phyloP scores from a whole-genome alignment of 306 rosid species.

The Fragaria iinumae region DNA sequence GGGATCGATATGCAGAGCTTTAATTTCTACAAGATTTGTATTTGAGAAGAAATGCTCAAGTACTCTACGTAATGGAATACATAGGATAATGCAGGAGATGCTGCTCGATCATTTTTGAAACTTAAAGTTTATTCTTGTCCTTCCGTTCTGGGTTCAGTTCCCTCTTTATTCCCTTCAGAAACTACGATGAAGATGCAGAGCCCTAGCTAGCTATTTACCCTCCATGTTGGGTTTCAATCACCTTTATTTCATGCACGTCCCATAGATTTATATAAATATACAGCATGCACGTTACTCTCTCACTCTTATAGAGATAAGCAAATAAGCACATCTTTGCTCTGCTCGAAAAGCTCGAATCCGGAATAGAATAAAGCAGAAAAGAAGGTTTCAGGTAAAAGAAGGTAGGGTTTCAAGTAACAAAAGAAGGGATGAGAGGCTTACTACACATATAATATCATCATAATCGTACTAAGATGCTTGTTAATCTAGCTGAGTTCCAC shows the following conservation, averaged over 20 bases:
- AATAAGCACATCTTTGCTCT: conserved; percentile 20
- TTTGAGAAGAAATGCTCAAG: not conserved
- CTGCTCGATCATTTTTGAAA: not conserved
- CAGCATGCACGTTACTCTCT: conserved; percentile 67
- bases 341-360: conserved; percentile 58
- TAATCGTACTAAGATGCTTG: conserved; percentile 20
- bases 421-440: conserved; percentile 17
- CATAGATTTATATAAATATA: conserved; percentile 37
- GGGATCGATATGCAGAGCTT: not conserved
- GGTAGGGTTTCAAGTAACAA: conserved; percentile 32
- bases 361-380: conserved; percentile 69
- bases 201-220: conserved; percentile 15
- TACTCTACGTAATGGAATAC: not conserved
- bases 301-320: conserved; percentile 34
- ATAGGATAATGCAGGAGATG: conserved; percentile 18
- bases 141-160: conserved; percentile 36
- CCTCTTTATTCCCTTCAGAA: conserved; percentile 56
- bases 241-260: conserved; percentile 76
- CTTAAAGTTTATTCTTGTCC: conserved; percentile 90
- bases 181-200: conserved; percentile 53
- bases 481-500: conserved; percentile 19
- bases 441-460: conserved; percentile 11
- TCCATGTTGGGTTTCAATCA: conserved; percentile 33
- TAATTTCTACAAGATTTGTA: not conserved
- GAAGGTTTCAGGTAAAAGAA: conserved; percentile 25